Evolutionary conservation across 2,329 filamentous ascomycete species (phyloP), one percentile per base, ranked within the genome.

Genomic region (Diplodia intermedia): DNA sequence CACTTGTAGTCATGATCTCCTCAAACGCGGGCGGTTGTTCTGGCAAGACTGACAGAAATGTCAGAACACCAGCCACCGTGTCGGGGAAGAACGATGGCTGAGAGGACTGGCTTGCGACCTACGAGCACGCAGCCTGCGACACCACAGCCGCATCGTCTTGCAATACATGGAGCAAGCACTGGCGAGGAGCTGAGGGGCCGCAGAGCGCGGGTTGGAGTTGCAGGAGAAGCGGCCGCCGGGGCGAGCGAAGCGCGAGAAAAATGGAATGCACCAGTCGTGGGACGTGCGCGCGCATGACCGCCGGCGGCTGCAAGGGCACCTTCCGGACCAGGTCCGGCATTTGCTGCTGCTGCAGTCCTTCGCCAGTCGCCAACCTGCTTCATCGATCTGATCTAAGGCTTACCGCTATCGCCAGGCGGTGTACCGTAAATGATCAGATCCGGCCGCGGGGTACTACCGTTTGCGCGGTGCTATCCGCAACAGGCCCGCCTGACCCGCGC

Each of bases 51-150:
- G 47, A 57, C 54, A 52, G 20, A 38, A 23, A 52, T 52, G 47
- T 63, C 60, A 67, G 63, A 47, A 67, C 65, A 67, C 65, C 65
- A 60, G 54, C 15, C 65, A 60, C 40, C 43, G 26, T 57, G 50
- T 52, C 31, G 65, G 5, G 38, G 65, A 36, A 54, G 56, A 49
- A 60, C 38, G 60, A 47, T 69, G 72, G 60, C 75, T 73, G 76
- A 72, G 76, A 78, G 76, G 75, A 77, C 75, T 78, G 74, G 71
- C 74, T 77, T 77, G 75, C 75, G 65, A 69, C 8, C 33, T 36
- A 36, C 7, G 63, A 69, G 11, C 14, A 12, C 47, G 15, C 12
- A 23, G 1, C 14, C 26, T 57, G 57, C n/a, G 50, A 50, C 49
- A 33, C 57, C 33, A 56, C 47, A 43, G 38, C 49, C 43, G 29